Percentiles rank a stretch among this genome's conserved stretches.
phyloP scores from a whole-genome alignment of 441 rosid genomes.

The Corymbia citriodora region DNA sequence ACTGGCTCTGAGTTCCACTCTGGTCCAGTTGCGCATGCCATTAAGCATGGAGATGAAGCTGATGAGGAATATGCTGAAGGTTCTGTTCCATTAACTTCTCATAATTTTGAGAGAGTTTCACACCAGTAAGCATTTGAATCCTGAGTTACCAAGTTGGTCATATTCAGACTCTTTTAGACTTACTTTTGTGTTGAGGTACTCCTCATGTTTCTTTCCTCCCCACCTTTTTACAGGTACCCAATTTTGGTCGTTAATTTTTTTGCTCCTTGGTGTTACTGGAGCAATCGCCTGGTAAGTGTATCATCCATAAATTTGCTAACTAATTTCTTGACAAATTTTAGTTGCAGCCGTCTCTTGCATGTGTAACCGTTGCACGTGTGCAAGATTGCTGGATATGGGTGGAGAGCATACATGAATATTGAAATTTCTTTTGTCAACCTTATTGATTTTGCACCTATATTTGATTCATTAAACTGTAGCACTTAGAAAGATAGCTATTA shows the following conservation, averaged over 20 bases:
- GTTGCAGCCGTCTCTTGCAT: not conserved
- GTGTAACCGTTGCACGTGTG: not conserved
- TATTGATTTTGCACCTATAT: not conserved
- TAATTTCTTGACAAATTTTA: not conserved
- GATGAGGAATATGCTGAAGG: conserved; percentile 68
- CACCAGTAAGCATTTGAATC: conserved; percentile 64
- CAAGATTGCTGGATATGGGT: not conserved
- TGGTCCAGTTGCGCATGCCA: conserved; percentile 40
- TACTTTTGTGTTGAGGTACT: not conserved
- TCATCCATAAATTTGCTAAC: not conserved
- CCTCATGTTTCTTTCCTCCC: not conserved
- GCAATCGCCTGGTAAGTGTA: conserved; percentile 86
- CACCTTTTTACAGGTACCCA: conserved; percentile 60
- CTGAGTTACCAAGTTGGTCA: conserved; percentile 2
- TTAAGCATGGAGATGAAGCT: conserved; percentile 87
- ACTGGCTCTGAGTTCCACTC: conserved; percentile 87
- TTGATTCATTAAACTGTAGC: not conserved
- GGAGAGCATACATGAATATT: not conserved
- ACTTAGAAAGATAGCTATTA: not conserved
- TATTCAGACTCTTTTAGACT: not conserved
- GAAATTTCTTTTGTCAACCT: not conserved
- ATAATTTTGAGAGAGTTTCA: conserved; percentile 61
- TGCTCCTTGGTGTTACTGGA: conserved; percentile 99
- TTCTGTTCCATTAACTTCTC: conserved; percentile 41
- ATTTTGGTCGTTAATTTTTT: conserved; percentile 84